A percentile compares a stretch with the other conserved stretches of the same genome.
Conservation (phyloP, 768 basidiomycete genomes). For the Agaricus sinodeliciosus region DNA sequence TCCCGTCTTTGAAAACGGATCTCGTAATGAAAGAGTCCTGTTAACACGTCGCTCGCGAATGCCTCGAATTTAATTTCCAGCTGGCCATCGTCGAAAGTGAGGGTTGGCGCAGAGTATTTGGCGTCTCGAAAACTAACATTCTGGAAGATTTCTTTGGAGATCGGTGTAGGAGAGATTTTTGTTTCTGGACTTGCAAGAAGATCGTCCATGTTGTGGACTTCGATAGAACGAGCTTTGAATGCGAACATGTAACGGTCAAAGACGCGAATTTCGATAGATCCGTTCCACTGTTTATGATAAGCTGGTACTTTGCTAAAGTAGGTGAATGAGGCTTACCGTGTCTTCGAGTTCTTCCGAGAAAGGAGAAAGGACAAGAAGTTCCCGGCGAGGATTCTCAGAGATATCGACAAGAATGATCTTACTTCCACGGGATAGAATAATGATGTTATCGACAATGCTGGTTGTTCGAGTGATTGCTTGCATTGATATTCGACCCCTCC, state of each 20-base stretch:
- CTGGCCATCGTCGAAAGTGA: not conserved
- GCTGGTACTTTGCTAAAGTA: not conserved
- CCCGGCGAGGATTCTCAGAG: constrained; percentile 2
- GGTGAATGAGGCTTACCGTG: constrained; percentile 20
- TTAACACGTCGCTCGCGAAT: constrained; percentile 37
- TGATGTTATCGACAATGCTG: constrained; percentile 5
- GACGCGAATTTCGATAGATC: constrained; percentile 36
- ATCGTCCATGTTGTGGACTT: constrained; percentile 27
- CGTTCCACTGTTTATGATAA: constrained; percentile 26
- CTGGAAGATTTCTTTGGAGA: constrained; percentile 18
- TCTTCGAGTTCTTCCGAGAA: constrained; percentile 25
- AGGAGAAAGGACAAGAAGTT: constrained; percentile 10
- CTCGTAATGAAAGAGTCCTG: constrained; percentile 45
- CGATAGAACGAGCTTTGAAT: constrained; percentile 45
- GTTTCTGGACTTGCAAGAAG: constrained; percentile 9
- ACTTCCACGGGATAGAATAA: constrained; percentile 10
- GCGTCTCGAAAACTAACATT: constrained; percentile 36
- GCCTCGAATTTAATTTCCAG: constrained; percentile 24
- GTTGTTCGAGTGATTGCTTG: constrained; percentile 1
- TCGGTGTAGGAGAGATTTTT: not conserved
- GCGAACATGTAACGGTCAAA: constrained; percentile 45
- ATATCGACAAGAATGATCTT: constrained; percentile 6
- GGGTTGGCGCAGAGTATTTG: constrained; percentile 25
- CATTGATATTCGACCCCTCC: not conserved
- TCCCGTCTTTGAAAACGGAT: constrained; percentile 20